Base-by-base conservation (phyloP, 148 eudicot species). In the Beta vulgaris region DNA sequence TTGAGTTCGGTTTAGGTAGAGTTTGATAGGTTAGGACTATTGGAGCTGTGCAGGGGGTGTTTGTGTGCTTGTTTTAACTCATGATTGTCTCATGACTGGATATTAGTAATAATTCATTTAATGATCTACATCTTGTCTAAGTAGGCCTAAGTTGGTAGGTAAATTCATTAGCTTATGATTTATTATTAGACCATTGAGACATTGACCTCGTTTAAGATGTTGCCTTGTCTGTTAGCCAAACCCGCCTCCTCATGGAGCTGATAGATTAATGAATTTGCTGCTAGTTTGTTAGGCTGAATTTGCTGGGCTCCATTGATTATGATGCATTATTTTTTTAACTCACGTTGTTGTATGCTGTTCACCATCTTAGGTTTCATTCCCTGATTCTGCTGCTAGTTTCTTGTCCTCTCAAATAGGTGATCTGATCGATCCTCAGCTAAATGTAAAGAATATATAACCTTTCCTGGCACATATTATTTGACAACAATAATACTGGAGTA, bases 361-460 rank as follows among this genome's bases (percentile, higher is more conserved):
- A 21, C 42, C 23, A 4, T 51, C 49, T 19, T 39, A 83, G 90
- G 72, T 87, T 87, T 57, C 90, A 87, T 57, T 79, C 88, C 23
- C 68, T 48, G 73, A 60, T 68, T 70, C 86, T 35, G 73, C 86
- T 40, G 77, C 64, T 71, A 75, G 73, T 68, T 65, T 79, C 74
- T 63, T 51, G 26, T 59, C 86, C 10, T 36, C 71, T 76, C 69
- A 63, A 77, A 77, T 72, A 79, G 84, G 85, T 67, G 71, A 43
- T 75, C 64, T 61, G 32, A 71, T 72, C 21, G 63, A n/a, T 39
- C 48, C 26, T 63, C 69, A 62, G 35, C 65, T 63, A 2, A 53
- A 28, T 10, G 36, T 43, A 28, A 6, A 32, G 42, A 11, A 6
- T n/a, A n/a, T 36, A n/a, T 0, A 36, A 35, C 39, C 14, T 9